Conservation (phyloP, 169 alveolate species). For the Plasmodium relictum region DNA sequence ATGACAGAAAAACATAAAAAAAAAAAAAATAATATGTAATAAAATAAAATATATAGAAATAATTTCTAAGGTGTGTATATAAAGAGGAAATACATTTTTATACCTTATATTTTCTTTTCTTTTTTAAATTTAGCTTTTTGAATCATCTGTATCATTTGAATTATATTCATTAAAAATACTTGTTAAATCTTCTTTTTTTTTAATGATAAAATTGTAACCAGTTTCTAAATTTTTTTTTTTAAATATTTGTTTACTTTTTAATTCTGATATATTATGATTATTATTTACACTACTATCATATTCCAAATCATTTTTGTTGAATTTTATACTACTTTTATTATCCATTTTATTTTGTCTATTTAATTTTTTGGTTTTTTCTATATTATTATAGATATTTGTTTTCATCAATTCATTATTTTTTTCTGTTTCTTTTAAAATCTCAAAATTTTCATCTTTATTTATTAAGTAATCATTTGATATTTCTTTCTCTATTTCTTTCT, state of each 20-base stretch:
- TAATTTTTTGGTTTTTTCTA: neutral
- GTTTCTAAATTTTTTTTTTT: conserved; percentile 37
- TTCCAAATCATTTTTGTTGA: neutral
- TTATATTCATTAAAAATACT: conserved; percentile 62
- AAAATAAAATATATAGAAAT: too few relatives aligned
- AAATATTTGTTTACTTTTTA: conserved; percentile 2
- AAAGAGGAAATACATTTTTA: too few relatives aligned
- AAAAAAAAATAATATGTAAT: too few relatives aligned
- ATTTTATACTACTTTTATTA: neutral
- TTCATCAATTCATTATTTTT: too few relatives aligned
- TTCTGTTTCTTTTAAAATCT: too few relatives aligned
- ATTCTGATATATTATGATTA: neutral
- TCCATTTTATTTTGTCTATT: neutral
- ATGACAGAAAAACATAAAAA: too few relatives aligned
- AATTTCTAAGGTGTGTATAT: too few relatives aligned
- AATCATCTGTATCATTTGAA: conserved; percentile 24
- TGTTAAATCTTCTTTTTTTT: conserved; percentile 57
- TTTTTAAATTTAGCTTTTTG: conserved; percentile 9
- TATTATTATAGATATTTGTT: too few relatives aligned
- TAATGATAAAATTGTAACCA: conserved; percentile 58
- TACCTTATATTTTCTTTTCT: too few relatives aligned
- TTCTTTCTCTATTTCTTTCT: neutral
- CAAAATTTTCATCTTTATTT: neutral
- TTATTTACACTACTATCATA: neutral
- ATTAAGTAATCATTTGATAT: neutral